Percentiles rank a stretch among this genome's conserved stretches.
These are phyloP conservation scores for Phoenix dactylifera DNA, from an alignment of 176 grass and related monocot genomes.

Conservation along the genomic window DNA sequence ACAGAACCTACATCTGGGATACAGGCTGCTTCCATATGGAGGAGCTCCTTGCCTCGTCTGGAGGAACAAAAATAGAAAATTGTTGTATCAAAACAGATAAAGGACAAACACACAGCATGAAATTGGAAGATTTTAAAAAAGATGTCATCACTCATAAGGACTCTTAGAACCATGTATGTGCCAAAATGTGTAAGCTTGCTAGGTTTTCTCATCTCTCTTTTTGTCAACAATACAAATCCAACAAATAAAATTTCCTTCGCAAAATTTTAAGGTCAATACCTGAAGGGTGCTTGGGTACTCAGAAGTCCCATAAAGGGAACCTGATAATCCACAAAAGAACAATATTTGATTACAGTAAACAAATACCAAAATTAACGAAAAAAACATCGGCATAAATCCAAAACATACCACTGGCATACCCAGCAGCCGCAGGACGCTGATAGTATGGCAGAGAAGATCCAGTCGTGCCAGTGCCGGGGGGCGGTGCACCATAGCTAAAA, in stretches of 20 bases:
- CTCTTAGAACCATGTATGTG: too few relatives aligned
- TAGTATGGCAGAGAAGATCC: slow-evolving; percentile 23
- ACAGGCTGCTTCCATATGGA: slow-evolving; percentile 26
- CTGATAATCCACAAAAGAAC: slow-evolving; percentile 12
- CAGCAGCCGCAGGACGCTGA: background rate
- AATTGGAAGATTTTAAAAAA: too few relatives aligned
- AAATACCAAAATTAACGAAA: too few relatives aligned
- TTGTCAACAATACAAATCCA: too few relatives aligned
- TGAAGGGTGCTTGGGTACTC: slow-evolving; percentile 12
- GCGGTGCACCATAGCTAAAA: slow-evolving; percentile 12
- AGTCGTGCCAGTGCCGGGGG: background rate
- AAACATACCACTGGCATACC: slow-evolving; percentile 16
- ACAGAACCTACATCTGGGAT: slow-evolving; percentile 30
- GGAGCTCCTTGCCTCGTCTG: slow-evolving; percentile 31
- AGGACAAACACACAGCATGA: too few relatives aligned
- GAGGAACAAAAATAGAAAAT: slow-evolving; percentile 1
- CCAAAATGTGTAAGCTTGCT: too few relatives aligned
- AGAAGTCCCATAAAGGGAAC: slow-evolving; percentile 5
- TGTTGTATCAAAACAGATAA: too few relatives aligned
- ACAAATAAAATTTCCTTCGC: too few relatives aligned
- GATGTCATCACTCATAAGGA: too few relatives aligned
- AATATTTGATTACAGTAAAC: too few relatives aligned
- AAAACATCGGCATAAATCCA: background rate
- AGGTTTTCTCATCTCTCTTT: too few relatives aligned
- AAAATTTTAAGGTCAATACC: background rate